phyloP scores from a whole-genome alignment of 2,329 filamentous ascomycete species.

The Botryotinia globosa region DNA sequence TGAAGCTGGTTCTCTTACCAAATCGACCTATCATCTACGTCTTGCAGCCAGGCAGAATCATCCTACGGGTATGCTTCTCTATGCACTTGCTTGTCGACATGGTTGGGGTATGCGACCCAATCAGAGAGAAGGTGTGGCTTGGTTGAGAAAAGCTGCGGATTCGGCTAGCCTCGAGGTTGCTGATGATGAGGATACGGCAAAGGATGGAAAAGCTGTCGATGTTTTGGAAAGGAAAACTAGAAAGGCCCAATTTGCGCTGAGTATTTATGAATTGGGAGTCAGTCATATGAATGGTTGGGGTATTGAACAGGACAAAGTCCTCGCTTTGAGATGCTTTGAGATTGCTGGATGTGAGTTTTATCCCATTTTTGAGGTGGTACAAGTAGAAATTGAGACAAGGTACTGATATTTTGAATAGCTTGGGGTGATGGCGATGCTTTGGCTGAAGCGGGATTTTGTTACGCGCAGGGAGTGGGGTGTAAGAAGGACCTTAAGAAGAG shows the following conservation, averaged over 20 bases:
- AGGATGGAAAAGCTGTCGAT: constrained; percentile 63
- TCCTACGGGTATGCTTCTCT: constrained; percentile 92
- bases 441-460: constrained; percentile 93
- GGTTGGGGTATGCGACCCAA: constrained; percentile 98
- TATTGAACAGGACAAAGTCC: constrained; percentile 83
- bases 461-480: constrained; percentile 86
- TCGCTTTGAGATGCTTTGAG: constrained; percentile 91
- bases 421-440: constrained; percentile 97
- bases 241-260: constrained; percentile 89
- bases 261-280: constrained; percentile 93
- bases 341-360: constrained; percentile 74
- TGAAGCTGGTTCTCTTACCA: constrained; percentile 80
- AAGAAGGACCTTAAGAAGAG: constrained; percentile 97
- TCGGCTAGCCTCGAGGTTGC: constrained; percentile 77
- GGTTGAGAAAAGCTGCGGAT: constrained; percentile 89
- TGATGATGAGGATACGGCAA: constrained; percentile 68
- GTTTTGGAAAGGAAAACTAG: constrained; percentile 72
- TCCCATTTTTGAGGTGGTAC: neutral
- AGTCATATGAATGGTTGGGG: constrained; percentile 99
- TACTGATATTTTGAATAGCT: constrained; percentile 43
- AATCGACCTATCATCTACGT: constrained; percentile 94
- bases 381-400: neutral
- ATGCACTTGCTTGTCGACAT: constrained; percentile 90
- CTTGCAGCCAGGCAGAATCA: constrained; percentile 82
- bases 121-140: constrained; percentile 82